These are phyloP conservation scores for Pyrrhoderma noxium DNA, from an alignment of 1,284 basidiomycete species.

Conservation along the genomic window DNA sequence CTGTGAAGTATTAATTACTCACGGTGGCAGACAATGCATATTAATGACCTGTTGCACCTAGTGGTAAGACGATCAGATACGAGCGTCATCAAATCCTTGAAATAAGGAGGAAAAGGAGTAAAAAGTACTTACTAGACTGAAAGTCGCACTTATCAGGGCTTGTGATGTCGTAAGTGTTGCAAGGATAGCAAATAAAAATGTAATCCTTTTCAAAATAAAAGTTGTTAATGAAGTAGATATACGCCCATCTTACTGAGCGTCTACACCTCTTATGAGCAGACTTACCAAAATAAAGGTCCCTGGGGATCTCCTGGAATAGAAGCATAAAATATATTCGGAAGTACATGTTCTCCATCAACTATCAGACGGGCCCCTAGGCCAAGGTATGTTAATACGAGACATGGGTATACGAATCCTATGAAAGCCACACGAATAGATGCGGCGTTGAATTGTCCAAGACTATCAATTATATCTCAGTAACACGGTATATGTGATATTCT, in stretches of 20 bases:
- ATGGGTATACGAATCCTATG: constrained; percentile 46
- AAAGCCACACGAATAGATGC: constrained; percentile 47
- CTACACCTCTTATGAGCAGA: too few relatives aligned
- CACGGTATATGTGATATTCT: too few relatives aligned
- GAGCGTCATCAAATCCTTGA: too few relatives aligned
- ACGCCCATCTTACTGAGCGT: too few relatives aligned
- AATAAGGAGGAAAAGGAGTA: too few relatives aligned
- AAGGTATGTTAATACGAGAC: constrained; percentile 54
- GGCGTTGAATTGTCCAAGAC: constrained; percentile 61
- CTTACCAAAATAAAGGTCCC: constrained; percentile 48
- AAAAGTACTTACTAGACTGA: constrained; percentile 36
- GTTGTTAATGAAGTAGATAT: not conserved
- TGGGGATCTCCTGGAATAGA: constrained; percentile 51
- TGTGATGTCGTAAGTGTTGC: constrained; percentile 60
- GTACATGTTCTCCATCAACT: constrained; percentile 37
- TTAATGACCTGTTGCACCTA: constrained; percentile 54
- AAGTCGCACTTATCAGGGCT: constrained; percentile 64
- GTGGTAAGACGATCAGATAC: not conserved
- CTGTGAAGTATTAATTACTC: constrained; percentile 4
- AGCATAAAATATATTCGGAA: constrained; percentile 54
- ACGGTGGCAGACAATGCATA: constrained; percentile 48
- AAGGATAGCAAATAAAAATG: constrained; percentile 54
- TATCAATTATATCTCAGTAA: constrained; percentile 27
- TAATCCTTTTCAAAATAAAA: constrained; percentile 35
- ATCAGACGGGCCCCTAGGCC: constrained; percentile 63